Evolutionary conservation across 2,329 filamentous ascomycete species (phyloP).

Genomic region (Geoglossum cookeanum): DNA sequence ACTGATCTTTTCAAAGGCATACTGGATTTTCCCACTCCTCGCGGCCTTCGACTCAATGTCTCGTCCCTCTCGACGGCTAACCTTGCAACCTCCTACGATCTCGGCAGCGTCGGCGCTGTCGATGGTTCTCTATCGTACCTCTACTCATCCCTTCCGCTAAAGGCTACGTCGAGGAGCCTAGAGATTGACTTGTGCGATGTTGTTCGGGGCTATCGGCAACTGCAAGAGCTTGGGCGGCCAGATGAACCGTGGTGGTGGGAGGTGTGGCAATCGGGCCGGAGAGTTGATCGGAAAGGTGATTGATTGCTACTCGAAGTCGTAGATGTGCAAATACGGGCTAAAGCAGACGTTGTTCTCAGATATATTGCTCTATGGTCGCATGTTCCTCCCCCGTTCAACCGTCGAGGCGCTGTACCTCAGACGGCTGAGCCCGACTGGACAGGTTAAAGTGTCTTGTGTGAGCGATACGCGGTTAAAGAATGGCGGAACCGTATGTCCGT

Average conservation of each 20-base stretch:
- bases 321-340: not conserved
- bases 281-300: constrained; percentile 28
- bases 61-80: constrained; percentile 83
- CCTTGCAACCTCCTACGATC: constrained; percentile 84
- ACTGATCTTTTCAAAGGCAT: constrained; percentile 37
- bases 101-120: constrained; percentile 76
- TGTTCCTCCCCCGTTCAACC: constrained; percentile 68
- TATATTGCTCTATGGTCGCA: constrained; percentile 52
- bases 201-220: constrained; percentile 63
- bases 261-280: constrained; percentile 30
- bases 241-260: constrained; percentile 33
- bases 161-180: constrained; percentile 48
- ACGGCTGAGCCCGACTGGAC: constrained; percentile 55
- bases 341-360: constrained; percentile 18
- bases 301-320: not conserved
- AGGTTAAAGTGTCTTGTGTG: constrained; percentile 63
- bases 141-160: constrained; percentile 70
- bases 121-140: constrained; percentile 96
- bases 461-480: constrained; percentile 52
- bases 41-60: constrained; percentile 66
- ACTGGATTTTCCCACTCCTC: constrained; percentile 72
- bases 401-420: constrained; percentile 74
- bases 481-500: constrained; percentile 45
- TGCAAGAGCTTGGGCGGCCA: constrained; percentile 42
- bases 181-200: constrained; percentile 58